Base-by-base conservation (phyloP, 2,329 filamentous ascomycete genomes). In the Dothideomycetes sp. region DNA sequence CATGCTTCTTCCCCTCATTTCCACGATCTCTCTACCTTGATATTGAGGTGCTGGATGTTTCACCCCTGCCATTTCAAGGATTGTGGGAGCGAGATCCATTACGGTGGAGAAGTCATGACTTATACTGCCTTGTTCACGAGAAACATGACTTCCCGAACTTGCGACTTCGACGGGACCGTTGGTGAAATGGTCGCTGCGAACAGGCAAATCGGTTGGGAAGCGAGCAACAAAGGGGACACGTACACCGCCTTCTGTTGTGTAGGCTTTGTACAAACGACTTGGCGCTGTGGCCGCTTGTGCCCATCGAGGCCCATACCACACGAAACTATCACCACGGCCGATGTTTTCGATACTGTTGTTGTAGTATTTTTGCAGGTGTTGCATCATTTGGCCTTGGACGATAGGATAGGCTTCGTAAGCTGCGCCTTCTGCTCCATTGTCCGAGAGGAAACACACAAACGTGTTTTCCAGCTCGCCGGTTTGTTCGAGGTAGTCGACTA, bases 391-490 rank as follows among this genome's bases (percentile, higher is more conserved):
- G 33, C 69, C 68, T 39, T 70, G 63, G 4, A 77, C 67, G 40
- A 77, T 71, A 0, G 74, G 75, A 39, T 71, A 69, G 4, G 74
- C 71, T 49, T 79, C 74, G 47, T 74, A 73, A 1, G 67, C 67
- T 12, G 70, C 71, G 9, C 74, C 74, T 48, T 78, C 75, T 9
- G 74, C 74, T 2, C 75, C 75, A 46, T 80, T 80, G 56, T 80
- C 75, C 1, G 68, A 74, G 62, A 79, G 71, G 64, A 80, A 80
- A 51, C 71, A 68, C 36, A 81, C 64, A 45, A 80, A 73, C 2
- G 76, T 81, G 53, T 80, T 78, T 47, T 80, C 76, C 1, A 75
- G 62, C 52, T 80, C 75, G 42, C 68, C 72, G 2, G 68, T 71
- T 30, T 65, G 53, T 43, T 71, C 61, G 3, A 80, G 65, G 49